Conservation (phyloP, 345 rosid genomes). For the Bruguiera gymnorhiza region DNA sequence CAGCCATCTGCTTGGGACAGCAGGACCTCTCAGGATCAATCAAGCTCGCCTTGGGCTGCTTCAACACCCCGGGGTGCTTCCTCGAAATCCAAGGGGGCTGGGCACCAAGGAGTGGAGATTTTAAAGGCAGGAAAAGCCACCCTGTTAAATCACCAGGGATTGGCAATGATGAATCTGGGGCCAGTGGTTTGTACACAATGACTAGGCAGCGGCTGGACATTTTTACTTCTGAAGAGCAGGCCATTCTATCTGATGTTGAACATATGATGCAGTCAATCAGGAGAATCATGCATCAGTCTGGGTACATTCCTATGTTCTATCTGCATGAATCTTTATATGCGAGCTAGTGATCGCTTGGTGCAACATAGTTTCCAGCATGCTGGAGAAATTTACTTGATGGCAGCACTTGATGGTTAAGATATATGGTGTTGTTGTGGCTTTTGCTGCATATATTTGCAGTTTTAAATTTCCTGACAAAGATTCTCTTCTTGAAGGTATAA, state of each 20-base stretch:
- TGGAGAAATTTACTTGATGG: background rate
- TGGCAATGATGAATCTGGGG: slow-evolving; percentile 28
- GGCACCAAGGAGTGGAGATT: slow-evolving; percentile 52
- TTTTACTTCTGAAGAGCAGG: slow-evolving; percentile 84
- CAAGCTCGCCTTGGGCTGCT: slow-evolving; percentile 9
- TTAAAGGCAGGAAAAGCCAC: slow-evolving; percentile 56
- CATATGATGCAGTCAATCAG: slow-evolving; percentile 62
- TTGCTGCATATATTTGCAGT: slow-evolving; percentile 4
- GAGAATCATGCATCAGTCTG: slow-evolving; percentile 58
- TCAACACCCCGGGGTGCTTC: background rate
- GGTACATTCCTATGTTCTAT: slow-evolving; percentile 39
- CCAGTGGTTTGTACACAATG: slow-evolving; percentile 41
- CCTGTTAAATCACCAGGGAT: slow-evolving; percentile 46
- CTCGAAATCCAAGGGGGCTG: slow-evolving; percentile 24
- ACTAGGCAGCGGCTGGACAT: slow-evolving; percentile 71
- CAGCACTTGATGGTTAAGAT: background rate
- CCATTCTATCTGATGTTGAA: slow-evolving; percentile 59
- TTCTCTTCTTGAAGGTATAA: slow-evolving; percentile 53
- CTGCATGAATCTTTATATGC: background rate
- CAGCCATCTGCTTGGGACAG: background rate
- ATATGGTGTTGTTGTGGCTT: background rate
- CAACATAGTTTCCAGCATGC: background rate
- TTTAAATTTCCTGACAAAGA: slow-evolving; percentile 11
- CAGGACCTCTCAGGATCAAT: background rate
- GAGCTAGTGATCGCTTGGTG: background rate